These are phyloP conservation scores for Rhodotorula sphaerocarpa DNA, from an alignment of 768 basidiomycete species.

Conservation along the genomic window DNA sequence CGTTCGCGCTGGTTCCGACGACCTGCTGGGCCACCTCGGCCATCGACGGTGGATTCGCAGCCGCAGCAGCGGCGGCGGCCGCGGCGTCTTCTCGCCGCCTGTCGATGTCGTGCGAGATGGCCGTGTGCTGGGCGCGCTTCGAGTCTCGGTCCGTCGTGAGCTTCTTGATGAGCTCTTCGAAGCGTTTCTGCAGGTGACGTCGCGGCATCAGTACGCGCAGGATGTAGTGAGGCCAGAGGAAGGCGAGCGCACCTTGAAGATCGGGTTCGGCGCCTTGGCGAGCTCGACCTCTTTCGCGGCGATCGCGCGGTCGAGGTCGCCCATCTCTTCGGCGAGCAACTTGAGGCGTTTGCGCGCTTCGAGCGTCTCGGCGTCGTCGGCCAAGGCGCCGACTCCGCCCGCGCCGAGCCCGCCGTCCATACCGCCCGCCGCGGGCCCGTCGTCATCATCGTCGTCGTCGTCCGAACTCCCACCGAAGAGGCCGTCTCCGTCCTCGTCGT, in stretches of 20 bases:
- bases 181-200: slow-evolving; percentile 68
- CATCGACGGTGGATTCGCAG: slow-evolving; percentile 11
- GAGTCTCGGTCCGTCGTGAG: slow-evolving; percentile 74
- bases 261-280: slow-evolving; percentile 70
- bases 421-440: slow-evolving; percentile 28
- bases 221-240: too few relatives aligned
- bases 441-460: slow-evolving; percentile 64
- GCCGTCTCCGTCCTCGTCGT: slow-evolving; percentile 44
- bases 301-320: slow-evolving; percentile 78
- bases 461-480: slow-evolving; percentile 25
- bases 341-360: slow-evolving; percentile 50
- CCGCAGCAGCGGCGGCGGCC: slow-evolving; percentile 5
- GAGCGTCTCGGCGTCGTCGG: slow-evolving; percentile 30
- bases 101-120: slow-evolving; percentile 33
- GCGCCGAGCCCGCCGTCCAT: too few relatives aligned
- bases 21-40: slow-evolving; percentile 4
- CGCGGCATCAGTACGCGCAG: background rate
- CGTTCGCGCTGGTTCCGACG: background rate
- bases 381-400: background rate
- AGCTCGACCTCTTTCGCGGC: slow-evolving; percentile 76
- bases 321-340: slow-evolving; percentile 76
- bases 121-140: slow-evolving; percentile 56
- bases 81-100: slow-evolving; percentile 16
- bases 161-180: slow-evolving; percentile 85
- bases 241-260: slow-evolving; percentile 69